Percentiles rank a stretch among this genome's conserved stretches.
phyloP scores from a whole-genome alignment of 805 yeast genomes.

The Candida railenensis region DNA sequence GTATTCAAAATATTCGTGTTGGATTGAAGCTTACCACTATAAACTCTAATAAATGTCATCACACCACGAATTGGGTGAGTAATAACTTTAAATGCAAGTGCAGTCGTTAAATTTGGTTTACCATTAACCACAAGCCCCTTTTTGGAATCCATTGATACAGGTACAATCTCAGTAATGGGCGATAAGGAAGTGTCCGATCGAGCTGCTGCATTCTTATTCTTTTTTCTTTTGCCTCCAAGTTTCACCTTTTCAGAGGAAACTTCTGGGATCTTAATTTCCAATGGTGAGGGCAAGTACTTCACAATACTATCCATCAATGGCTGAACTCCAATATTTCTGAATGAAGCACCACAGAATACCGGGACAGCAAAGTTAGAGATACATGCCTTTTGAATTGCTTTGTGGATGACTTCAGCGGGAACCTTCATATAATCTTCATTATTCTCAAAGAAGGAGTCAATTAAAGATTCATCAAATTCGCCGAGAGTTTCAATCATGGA shows the following conservation, averaged over 20 bases:
- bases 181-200: neutral
- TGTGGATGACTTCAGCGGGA: constrained; percentile 50
- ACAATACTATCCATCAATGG: constrained; percentile 85
- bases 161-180: constrained; percentile 14
- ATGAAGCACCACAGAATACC: constrained; percentile 89
- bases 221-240: constrained; percentile 14
- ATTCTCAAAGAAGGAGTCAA: constrained; percentile 73
- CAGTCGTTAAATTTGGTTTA: constrained; percentile 63
- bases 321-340: constrained; percentile 90
- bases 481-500: constrained; percentile 82
- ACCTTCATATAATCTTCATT: constrained; percentile 70
- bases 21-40: constrained; percentile 71
- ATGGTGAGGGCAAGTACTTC: constrained; percentile 79
- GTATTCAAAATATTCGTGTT: constrained; percentile 67
- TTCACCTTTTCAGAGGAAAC: constrained; percentile 30
- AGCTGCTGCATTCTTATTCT: constrained; percentile 5
- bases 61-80: constrained; percentile 82
- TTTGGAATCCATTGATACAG: constrained; percentile 37
- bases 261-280: constrained; percentile 59
- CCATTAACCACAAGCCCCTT: constrained; percentile 54
- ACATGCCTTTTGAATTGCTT: constrained; percentile 66
- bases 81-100: constrained; percentile 88
- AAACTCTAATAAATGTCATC: constrained; percentile 84
- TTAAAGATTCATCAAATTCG: constrained; percentile 74
- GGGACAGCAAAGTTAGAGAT: constrained; percentile 62